A percentile compares a stretch with the other conserved stretches of the same genome.
Evolutionary conservation across 495 filamentous ascomycete genomes (phyloP).

Genomic region (Hyaloscypha hepaticicola): DNA sequence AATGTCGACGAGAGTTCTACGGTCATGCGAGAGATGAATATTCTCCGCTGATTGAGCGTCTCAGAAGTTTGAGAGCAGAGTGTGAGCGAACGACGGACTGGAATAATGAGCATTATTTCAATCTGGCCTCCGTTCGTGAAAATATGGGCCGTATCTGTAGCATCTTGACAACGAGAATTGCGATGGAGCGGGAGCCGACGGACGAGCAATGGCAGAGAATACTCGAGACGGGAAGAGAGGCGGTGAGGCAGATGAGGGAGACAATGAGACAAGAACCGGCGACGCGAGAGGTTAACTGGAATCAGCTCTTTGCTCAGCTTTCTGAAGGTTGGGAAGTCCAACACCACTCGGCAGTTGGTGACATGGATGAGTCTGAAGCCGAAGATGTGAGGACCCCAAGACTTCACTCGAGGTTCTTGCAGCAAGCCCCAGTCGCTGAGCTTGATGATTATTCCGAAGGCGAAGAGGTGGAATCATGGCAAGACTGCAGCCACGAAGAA

Average conservation of each 20-base stretch:
- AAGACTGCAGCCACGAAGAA: background rate
- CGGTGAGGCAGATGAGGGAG: background rate
- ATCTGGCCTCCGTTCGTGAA: background rate
- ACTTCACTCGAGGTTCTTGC: background rate
- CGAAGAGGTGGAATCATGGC: background rate
- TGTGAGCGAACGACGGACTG: background rate
- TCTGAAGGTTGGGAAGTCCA: background rate
- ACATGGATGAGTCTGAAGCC: background rate
- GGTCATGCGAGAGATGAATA: background rate
- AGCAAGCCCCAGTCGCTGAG: background rate
- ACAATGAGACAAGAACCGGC: too few relatives aligned
- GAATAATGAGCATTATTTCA: background rate
- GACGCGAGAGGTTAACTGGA: background rate
- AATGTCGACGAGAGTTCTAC: background rate
- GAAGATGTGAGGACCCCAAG: background rate
- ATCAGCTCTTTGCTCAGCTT: background rate
- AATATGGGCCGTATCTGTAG: background rate
- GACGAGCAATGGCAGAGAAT: background rate
- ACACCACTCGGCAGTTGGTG: background rate
- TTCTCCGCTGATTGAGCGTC: background rate
- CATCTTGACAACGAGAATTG: background rate
- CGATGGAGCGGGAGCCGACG: background rate
- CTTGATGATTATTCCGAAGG: background rate
- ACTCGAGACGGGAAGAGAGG: background rate
- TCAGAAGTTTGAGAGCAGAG: background rate